Evolutionary conservation across 805 yeast genomes (phyloP).

Genomic region (Isabelozyma pseudorhagii): DNA sequence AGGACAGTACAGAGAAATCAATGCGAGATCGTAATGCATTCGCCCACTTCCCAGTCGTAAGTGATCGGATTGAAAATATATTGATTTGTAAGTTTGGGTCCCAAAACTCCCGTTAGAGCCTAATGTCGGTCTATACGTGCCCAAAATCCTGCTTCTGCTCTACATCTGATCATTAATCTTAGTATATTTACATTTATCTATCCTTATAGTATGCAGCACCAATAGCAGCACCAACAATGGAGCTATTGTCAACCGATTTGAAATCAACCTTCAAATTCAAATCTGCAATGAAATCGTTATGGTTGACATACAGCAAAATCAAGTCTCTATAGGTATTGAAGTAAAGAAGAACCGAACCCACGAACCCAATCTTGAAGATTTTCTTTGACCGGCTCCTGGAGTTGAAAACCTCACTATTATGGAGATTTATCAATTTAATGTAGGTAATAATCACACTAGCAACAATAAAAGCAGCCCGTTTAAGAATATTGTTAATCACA

Average conservation of each 20-base stretch:
- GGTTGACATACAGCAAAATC: slow-evolving; percentile 19
- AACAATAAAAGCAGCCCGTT: slow-evolving; percentile 44
- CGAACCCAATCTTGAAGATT: slow-evolving; percentile 41
- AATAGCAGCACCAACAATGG: slow-evolving; percentile 53
- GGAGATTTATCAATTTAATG: slow-evolving; percentile 20
- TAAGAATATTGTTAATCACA: slow-evolving; percentile 35
- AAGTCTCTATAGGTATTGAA: slow-evolving; percentile 36
- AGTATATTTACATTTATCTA: neutral
- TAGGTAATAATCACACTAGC: slow-evolving; percentile 41
- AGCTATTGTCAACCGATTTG: slow-evolving; percentile 41
- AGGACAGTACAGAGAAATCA: too few species aligned
- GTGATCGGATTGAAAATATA: too few species aligned
- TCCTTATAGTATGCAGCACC: slow-evolving; percentile 37
- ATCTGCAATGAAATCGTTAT: slow-evolving; percentile 17
- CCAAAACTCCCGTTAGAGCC: too few species aligned
- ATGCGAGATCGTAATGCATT: too few species aligned
- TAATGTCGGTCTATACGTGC: too few species aligned
- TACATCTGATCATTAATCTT: too few species aligned
- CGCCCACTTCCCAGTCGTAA: too few species aligned
- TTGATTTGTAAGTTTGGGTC: too few species aligned
- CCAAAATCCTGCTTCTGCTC: too few species aligned
- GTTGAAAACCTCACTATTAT: slow-evolving; percentile 17
- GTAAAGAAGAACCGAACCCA: slow-evolving; percentile 50
- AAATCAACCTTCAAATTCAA: slow-evolving; percentile 34
- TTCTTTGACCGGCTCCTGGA: slow-evolving; percentile 4